Base-by-base conservation (phyloP, 1,284 basidiomycete genomes). In the Trichosporon asahii region DNA sequence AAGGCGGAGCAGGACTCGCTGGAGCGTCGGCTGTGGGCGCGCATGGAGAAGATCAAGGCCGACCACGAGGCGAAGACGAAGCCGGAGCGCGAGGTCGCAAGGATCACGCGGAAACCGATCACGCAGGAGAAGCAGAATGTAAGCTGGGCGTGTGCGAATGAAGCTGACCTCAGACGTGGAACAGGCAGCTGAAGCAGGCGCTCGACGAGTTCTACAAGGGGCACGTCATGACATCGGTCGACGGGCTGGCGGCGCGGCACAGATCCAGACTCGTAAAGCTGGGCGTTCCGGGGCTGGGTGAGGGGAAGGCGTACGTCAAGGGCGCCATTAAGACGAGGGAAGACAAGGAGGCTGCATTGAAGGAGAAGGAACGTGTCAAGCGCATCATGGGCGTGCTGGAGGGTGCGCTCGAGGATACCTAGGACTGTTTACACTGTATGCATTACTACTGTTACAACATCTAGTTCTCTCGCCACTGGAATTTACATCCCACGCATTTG, bases 381-480 rank as follows among this genome's bases (percentile, higher is more conserved):
- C 72, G 74, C 72, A 77, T 82, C 35, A 78, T 81, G 75, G 78
- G 75, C 49, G 71, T 82, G 9, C 70, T 82, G 0, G 77, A 82
- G 70, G 76, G 72, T 37, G 76, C 76, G 5, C 44, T 80, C 72
- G 80, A 78, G 29, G 65, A 66, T n/a, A 21, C 53, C 31, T 49
- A 55, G 66, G 29, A 37, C 37, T 60, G 55, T 65, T 65, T 55
- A 44, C 31, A 57, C 44, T 63, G 66, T 61, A 70, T 64, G 37
- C 31, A 40, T 66, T 64, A 60, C 25, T 64, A 60, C 25, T 44
- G 21, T 55, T 70, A 72, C 73, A 70, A 70, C 66, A 70, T 66
- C 12, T 60, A 69, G 65, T 69, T 66, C 35, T 84, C 83, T 76
- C 83, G 71, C 83, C 83, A 84, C 75, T 83, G 82, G 74, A 80